Conservation (phyloP, 352 stramenopile species). For the Elongisporangium prolatum region DNA sequence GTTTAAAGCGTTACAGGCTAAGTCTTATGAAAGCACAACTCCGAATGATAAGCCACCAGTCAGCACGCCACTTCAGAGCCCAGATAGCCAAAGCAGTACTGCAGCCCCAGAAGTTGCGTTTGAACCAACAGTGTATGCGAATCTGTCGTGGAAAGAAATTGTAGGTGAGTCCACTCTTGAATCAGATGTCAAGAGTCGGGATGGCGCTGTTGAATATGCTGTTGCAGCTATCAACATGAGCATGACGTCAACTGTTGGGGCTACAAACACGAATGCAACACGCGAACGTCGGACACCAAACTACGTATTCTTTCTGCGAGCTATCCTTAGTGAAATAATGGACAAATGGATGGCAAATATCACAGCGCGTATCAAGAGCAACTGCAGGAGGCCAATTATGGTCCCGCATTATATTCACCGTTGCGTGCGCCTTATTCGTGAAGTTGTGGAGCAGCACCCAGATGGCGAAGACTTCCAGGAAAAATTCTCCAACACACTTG, state of each 20-base stretch:
- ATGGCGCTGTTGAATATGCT: constrained; percentile 69
- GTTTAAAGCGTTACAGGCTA: constrained; percentile 74
- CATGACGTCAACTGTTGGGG: constrained; percentile 66
- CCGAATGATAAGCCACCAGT: constrained; percentile 32
- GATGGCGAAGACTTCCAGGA: constrained; percentile 82
- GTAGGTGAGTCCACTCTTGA: constrained; percentile 46
- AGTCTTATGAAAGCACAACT: constrained; percentile 44
- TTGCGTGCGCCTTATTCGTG: constrained; percentile 77
- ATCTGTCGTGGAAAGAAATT: constrained; percentile 67
- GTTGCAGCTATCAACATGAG: constrained; percentile 77
- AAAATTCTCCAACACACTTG: constrained; percentile 80
- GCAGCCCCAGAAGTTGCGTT: constrained; percentile 30
- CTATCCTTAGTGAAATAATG: constrained; percentile 80
- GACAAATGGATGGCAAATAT: constrained; percentile 88
- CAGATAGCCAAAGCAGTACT: constrained; percentile 43
- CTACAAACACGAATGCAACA: constrained; percentile 72
- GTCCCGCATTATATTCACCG: constrained; percentile 82
- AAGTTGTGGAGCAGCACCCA: constrained; percentile 80
- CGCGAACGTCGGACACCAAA: constrained; percentile 73
- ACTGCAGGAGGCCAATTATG: constrained; percentile 73
- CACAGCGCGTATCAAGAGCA: constrained; percentile 50
- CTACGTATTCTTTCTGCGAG: constrained; percentile 84
- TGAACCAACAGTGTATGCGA: constrained; percentile 48
- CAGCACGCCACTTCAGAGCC: constrained; percentile 65
- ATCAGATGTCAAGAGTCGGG: constrained; percentile 53